phyloP scores from a whole-genome alignment of 108 stramenopile genomes.

The Pseudonitzschia delicatissima region DNA sequence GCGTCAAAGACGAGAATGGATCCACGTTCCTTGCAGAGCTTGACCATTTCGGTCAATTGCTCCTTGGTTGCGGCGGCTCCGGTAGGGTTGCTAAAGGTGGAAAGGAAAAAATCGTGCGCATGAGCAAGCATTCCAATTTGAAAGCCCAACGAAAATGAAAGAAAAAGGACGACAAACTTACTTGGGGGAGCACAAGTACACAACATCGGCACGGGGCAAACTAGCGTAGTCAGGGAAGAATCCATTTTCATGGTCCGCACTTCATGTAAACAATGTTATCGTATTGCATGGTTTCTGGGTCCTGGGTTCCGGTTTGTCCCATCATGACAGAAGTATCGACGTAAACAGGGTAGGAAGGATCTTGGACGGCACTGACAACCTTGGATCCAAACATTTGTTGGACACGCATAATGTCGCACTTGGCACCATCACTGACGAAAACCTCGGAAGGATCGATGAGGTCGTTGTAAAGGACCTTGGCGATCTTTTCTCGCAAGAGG shows the following conservation, averaged over 20 bases:
- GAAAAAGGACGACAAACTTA: slow-evolving; percentile 27
- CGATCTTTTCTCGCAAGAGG: slow-evolving; percentile 87
- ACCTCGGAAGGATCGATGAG: slow-evolving; percentile 91
- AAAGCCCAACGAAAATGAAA: background rate
- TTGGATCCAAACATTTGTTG: slow-evolving; percentile 95
- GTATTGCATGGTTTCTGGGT: slow-evolving; percentile 87
- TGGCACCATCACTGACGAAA: slow-evolving; percentile 97
- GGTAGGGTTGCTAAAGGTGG: slow-evolving; percentile 82
- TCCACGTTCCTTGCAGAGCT: slow-evolving; percentile 88
- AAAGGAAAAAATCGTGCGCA: background rate
- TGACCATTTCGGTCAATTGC: slow-evolving; percentile 88
- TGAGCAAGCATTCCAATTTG: background rate
- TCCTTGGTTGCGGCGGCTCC: slow-evolving; percentile 92
- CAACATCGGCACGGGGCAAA: slow-evolving; percentile 89
- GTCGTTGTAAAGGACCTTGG: slow-evolving; percentile 82
- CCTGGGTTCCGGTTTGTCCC: slow-evolving; percentile 91
- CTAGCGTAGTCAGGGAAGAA: slow-evolving; percentile 93
- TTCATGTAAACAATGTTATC: slow-evolving; percentile 98
- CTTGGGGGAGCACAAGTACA: slow-evolving; percentile 96
- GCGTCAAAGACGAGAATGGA: slow-evolving; percentile 95
- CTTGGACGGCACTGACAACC: slow-evolving; percentile 92
- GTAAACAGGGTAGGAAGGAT: slow-evolving; percentile 97
- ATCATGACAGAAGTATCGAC: slow-evolving; percentile 93
- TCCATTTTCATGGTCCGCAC: slow-evolving; percentile 87
- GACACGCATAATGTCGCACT: slow-evolving; percentile 95